Evolutionary conservation across 1,284 basidiomycete genomes (phyloP), one percentile per base, ranked within the genome.

Genomic region (Kalmanozyma brasiliensis): DNA sequence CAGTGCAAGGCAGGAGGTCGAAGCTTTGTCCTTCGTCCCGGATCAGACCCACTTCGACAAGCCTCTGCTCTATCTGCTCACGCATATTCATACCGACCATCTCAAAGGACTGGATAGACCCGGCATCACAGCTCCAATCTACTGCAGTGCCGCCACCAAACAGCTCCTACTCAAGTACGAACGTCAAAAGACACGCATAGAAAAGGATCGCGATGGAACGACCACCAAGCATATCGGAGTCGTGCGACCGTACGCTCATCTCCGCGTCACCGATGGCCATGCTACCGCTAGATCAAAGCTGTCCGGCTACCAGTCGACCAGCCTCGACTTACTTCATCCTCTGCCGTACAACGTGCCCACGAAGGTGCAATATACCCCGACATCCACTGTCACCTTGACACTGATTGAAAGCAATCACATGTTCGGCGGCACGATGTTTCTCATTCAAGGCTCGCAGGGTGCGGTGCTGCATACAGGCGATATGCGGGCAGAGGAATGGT

Each of bases 391-490:
- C 3, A 88, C 85, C 0, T 86, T 96, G 57, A 95, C 93, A 0
- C 85, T 92, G 3, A 83, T 97, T 14, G 91, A 94, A 72, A 93
- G 94, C 1, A 97, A 97, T 78, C 94, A 97, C 79, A 96, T 93
- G 81, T 93, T 92, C 10, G 94, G 94, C 0, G 89, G 92, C 0
- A 88, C 92, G 26, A 96, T 97, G 94, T 94, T 91, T 81, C 86
- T 96, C 16, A 88, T 96, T 51, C 90, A 93, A 77, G 91, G 92
- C 7, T 44, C 83, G 2, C 81, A 86, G 42, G 88, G 89, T 16
- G 86, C 91, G 0, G 85, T 96, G 17, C 86, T 98, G 4, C 93
- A 97, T 78, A 97, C 94, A 0, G 94, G 94, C 17, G 94, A 98
- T 82, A 86, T 97, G 49, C 87, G 94, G 37, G 92, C 91, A 0